Evolutionary conservation across 129 eudicot species (phyloP), one percentile per base, ranked within the genome.

Genomic region (Rutidosis leptorrhynchoides): DNA sequence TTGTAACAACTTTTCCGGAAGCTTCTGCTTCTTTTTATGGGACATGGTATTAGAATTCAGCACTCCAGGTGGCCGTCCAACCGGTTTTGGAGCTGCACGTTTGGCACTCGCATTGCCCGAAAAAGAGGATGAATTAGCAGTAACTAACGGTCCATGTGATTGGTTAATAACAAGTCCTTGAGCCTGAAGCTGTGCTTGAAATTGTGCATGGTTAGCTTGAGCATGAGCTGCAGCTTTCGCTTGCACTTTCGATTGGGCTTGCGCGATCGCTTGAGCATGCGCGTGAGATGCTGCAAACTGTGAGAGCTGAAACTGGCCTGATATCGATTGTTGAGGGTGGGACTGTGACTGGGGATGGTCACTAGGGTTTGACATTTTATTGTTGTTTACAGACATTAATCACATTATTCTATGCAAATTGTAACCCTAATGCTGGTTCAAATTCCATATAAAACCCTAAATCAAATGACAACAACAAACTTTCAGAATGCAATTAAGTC

Each of bases 371-470:
- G 78, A 68, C 21, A 95, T 56, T 1, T 26, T 83, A 80, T 73
- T 88, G 82, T 83, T 88, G 78, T 88, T 92, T 51, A 77, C 74
- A 62, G 96, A 84, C 95, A 85, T 85, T 52, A n/a, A n/a, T n/a
- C n/a, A n/a, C n/a, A 64, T 72, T 45, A 63, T 74, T 76, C 69
- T 43, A 68, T 59, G 43, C 62, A 52, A 62, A 64, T 51, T 30
- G 57, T 57, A 57, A 27, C 76, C 75, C 62, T 55, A 62, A 65
- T 65, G 70, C 67, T 26, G 61, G 58, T 25, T 27, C 74, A 65
- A 56, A 30, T 5, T 30, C 43, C 65, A 60, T 60, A 60, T 12
- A 17, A 60, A 29, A 28, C n/a, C 65, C 65, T 60, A 60, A 60
- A 29, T 55, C 21, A 14, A 28, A 59, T 15, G 42, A 22, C 2